Percentiles rank a stretch among this genome's conserved stretches.
Evolutionary conservation across 305 asterid species (phyloP).

Genomic region (Rubia tinctorum): DNA sequence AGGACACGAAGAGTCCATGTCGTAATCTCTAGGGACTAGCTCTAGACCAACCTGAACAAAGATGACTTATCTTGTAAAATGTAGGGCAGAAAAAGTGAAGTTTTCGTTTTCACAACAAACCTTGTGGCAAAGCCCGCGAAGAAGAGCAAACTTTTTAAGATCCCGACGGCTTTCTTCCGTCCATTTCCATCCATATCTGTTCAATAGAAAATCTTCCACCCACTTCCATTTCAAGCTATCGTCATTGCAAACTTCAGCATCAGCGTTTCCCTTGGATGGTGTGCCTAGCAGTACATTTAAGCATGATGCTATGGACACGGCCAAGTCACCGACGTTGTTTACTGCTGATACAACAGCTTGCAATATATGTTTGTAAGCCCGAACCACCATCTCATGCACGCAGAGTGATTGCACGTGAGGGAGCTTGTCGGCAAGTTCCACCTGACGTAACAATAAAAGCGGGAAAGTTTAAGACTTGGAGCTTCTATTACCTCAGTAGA

Average conservation of each 20-base stretch:
- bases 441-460: constrained; percentile 47
- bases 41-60: constrained; percentile 84
- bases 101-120: constrained; percentile 25
- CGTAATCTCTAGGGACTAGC: constrained; percentile 93
- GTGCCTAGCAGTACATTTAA: constrained; percentile 90
- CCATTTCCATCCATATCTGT: constrained; percentile 83
- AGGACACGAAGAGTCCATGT: constrained; percentile 74
- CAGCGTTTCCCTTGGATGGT: constrained; percentile 44
- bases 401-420: constrained; percentile 97
- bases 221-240: constrained; percentile 84
- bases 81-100: constrained; percentile 17
- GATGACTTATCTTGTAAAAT: constrained; percentile 5
- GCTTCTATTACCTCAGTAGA: background rate
- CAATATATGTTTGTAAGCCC: constrained; percentile 92
- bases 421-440: constrained; percentile 89
- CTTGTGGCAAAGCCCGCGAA: constrained; percentile 98
- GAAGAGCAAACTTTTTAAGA: constrained; percentile 81
- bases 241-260: constrained; percentile 37
- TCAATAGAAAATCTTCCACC: constrained; percentile 80
- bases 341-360: constrained; percentile 85
- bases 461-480: constrained; percentile 15
- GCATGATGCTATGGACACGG: constrained; percentile 70
- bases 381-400: constrained; percentile 92
- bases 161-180: constrained; percentile 60
- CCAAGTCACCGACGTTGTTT: constrained; percentile 58